A percentile compares a stretch with the other conserved stretches of the same genome.
phyloP scores from a whole-genome alignment of 1,284 basidiomycete genomes.

The Ustilago nuda region DNA sequence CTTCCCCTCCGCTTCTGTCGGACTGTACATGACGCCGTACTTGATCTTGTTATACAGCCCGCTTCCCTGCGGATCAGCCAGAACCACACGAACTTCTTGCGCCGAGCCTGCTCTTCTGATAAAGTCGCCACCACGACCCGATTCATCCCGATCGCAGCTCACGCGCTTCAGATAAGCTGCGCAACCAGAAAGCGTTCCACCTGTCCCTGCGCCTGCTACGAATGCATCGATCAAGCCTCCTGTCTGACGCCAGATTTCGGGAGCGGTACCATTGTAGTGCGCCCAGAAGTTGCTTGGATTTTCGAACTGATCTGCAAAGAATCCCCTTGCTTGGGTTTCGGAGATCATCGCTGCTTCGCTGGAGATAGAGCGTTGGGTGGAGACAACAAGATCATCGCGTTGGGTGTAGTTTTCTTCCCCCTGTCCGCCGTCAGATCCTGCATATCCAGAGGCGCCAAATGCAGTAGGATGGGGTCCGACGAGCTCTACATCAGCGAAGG shows the following conservation, averaged over 20 bases:
- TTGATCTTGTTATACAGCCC: conserved; percentile 88
- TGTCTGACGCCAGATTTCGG: conserved; percentile 94
- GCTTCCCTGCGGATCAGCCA: conserved; percentile 93
- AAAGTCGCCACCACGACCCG: conserved; percentile 22
- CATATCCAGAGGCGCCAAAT: conserved; percentile 26
- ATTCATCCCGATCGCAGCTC: conserved; percentile 61
- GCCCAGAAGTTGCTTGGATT: conserved; percentile 90
- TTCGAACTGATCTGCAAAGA: conserved; percentile 85
- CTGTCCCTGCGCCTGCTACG: conserved; percentile 95
- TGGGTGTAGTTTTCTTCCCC: conserved; percentile 33
- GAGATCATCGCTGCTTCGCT: conserved; percentile 23
- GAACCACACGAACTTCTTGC: conserved; percentile 70
- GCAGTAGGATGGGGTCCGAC: conserved; percentile 49
- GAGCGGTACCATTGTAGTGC: conserved; percentile 89
- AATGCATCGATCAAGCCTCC: conserved; percentile 85
- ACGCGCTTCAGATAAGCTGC: conserved; percentile 78
- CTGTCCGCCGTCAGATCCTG: conserved; percentile 28
- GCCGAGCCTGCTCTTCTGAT: conserved; percentile 25
- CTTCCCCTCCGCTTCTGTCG: conserved; percentile 92
- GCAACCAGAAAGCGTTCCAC: conserved; percentile 90
- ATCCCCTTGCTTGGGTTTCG: conserved; percentile 62
- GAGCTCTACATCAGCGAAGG: conserved; percentile 56
- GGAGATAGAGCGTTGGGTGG: conserved; percentile 21
- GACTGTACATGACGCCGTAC: conserved; percentile 89
- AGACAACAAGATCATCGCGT: conserved; percentile 55